Base-by-base conservation (phyloP, 495 filamentous ascomycete genomes). In the Penicillium samsonianum region DNA sequence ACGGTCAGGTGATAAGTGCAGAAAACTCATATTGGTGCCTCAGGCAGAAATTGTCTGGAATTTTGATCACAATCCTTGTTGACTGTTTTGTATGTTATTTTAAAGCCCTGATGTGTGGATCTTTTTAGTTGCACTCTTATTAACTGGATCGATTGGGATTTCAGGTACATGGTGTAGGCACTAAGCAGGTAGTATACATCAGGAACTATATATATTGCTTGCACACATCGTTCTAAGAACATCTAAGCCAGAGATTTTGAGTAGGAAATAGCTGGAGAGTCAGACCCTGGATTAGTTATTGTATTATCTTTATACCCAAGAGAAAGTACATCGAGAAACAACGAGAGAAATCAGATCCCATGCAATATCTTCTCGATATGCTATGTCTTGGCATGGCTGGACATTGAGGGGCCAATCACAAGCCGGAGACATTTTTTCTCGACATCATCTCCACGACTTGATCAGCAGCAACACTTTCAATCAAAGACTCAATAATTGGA, bases 371-470 rank as follows among this genome's bases (percentile, higher is more conserved):
- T 25, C 23, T 37, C 31, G 20, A 46, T 37, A 47, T 55, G n/a
- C 50, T 31, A 38, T 46, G 42, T 55, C 53, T 55, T 55, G 53
- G 53, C 53, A 55, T 47, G 7, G 22, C 45, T 40, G 53, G 33
- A 57, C 33, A 46, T 4, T 41, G 25, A 50, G 51, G 30, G 55
- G 49, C 72, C 70, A 73, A 75, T 75, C 61, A 66, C 47, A 49
- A 50, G 56, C 50, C n/a, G 52, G 53, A 50, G 63, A 67, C 61
- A 59, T 61, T 75, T 74, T 73, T 76, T 74, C 61, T 59, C 61
- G 59, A 59, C 61, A 62, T 65, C 65, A 66, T 66, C 41, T 65
- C 33, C 28, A 47, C 45, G 55, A 41, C 42, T 51, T 22, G n/a
- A 57, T 53, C 57, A 56, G 25, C 54, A 50, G 38, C 46, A 40